phyloP scores from a whole-genome alignment of 352 stramenopile genomes.

The Phytophthora chlamydospora region DNA sequence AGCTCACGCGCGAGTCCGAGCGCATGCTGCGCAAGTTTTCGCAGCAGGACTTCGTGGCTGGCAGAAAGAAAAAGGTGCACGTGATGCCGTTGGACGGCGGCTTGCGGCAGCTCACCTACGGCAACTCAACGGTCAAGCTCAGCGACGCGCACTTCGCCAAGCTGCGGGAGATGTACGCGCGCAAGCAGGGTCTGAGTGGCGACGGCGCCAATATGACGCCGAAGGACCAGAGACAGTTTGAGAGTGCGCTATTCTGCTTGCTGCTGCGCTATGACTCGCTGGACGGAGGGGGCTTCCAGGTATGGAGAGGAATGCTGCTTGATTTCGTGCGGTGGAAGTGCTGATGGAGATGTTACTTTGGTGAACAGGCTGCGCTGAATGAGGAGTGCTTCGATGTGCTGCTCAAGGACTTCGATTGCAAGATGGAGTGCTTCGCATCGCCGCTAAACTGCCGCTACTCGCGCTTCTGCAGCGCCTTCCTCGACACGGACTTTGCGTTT shows the following conservation, averaged over 20 bases:
- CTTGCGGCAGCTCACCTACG: slow-evolving; percentile 67
- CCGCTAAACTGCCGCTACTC: slow-evolving; percentile 94
- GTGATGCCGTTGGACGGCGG: slow-evolving; percentile 37
- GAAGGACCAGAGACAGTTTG: slow-evolving; percentile 54
- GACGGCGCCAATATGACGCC: slow-evolving; percentile 24
- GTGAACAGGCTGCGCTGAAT: slow-evolving; percentile 76
- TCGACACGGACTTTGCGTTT: slow-evolving; percentile 90
- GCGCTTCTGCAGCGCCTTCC: slow-evolving; percentile 91
- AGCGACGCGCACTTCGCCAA: slow-evolving; percentile 88
- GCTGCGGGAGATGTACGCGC: slow-evolving; percentile 81
- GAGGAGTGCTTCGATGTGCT: slow-evolving; percentile 93
- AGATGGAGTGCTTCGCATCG: slow-evolving; percentile 95
- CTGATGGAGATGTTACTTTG: slow-evolving; percentile 6
- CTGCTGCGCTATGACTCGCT: slow-evolving; percentile 93
- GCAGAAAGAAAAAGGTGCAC: slow-evolving; percentile 60
- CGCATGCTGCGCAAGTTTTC: slow-evolving; percentile 56
- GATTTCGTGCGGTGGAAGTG: neutral
- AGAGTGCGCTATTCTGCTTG: slow-evolving; percentile 86
- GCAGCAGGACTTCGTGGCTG: slow-evolving; percentile 47
- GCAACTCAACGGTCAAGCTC: slow-evolving; percentile 77
- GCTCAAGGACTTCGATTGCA: slow-evolving; percentile 90
- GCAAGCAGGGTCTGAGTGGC: slow-evolving; percentile 35
- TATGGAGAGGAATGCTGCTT: slow-evolving; percentile 11
- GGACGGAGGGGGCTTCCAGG: slow-evolving; percentile 93
- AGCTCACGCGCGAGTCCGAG: slow-evolving; percentile 60